Conservation (phyloP, 2,329 filamentous ascomycete species). For the Aspergillus sp. region DNA sequence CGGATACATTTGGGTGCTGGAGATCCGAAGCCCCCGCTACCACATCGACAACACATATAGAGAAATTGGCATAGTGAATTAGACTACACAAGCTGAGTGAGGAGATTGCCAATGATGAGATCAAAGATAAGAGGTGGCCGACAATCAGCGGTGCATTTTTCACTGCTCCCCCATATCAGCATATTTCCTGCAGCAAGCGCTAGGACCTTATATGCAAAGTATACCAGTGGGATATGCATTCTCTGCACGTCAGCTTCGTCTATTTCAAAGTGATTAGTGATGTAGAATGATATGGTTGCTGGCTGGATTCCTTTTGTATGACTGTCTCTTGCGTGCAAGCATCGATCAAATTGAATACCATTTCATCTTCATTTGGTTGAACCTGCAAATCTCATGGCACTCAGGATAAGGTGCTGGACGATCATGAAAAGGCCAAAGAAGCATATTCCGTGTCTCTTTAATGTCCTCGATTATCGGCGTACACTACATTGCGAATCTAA, state of each 20-base stretch:
- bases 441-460: slow-evolving; percentile 23
- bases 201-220: slow-evolving; percentile 56
- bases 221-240: slow-evolving; percentile 50
- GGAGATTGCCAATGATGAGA: too few species aligned
- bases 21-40: slow-evolving; percentile 60
- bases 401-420: not conserved
- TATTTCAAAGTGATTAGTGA: too few species aligned
- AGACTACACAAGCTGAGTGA: too few species aligned
- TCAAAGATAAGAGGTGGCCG: slow-evolving; percentile 12
- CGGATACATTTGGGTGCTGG: slow-evolving; percentile 46
- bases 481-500: too few species aligned
- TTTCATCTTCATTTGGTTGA: slow-evolving; percentile 25
- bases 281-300: too few species aligned
- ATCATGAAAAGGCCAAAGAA: not conserved
- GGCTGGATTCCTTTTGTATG: slow-evolving; percentile 23
- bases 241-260: too few species aligned
- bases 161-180: slow-evolving; percentile 62
- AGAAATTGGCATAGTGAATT: slow-evolving; percentile 36
- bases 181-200: slow-evolving; percentile 62
- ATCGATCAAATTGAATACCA: slow-evolving; percentile 31
- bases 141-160: slow-evolving; percentile 63
- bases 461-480: slow-evolving; percentile 9
- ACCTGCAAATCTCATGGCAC: slow-evolving; percentile 19
- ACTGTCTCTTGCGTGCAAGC: slow-evolving; percentile 29
- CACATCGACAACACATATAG: slow-evolving; percentile 50